Evolutionary conservation across 805 yeast genomes (phyloP), one percentile per base, ranked within the genome.

Genomic region (Starmerella geochares): DNA sequence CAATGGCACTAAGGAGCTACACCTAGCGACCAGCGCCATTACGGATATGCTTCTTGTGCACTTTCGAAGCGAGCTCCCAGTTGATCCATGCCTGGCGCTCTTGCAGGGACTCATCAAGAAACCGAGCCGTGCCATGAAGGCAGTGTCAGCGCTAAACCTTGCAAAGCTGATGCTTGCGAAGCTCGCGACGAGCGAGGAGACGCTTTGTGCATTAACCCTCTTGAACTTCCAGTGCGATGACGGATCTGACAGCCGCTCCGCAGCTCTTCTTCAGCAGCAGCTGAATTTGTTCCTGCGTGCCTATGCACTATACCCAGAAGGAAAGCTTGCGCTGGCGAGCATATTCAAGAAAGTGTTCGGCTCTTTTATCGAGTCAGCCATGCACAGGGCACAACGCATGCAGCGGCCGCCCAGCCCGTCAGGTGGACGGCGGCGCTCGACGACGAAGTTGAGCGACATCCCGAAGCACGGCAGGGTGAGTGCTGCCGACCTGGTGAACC

Each of bases 131-230:
- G 75, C 74, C 24, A 72, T 86, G 17, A 95, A 86, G 62, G 80
- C 90, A 0, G 72, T 79, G 1, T 83, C 90, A 9, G 95, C 90
- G 0, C 94, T 86, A 60, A 94, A 95, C 0, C 68, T 88, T 23
- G 84, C 88, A 60, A 88, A 90, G 67, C 68, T 90, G 46, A 78
- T 81, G 58, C 70, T 92, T 47, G 83, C 90, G 14, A 94, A 83
- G 55, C 74, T 84, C 19, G 72, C 87, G 49, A 74, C 71, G 6
- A 87, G 83, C 60, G 80, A 14, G 16, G 85, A 81, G 50, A 66
- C 86, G 33, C 51, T 65, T 10, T 52, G 83, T 60, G 76, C 83
- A 0, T 70, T 88, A 48, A 66, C 87, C 3, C 65, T 84, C 47
- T 74, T 83, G 0, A 90, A 86, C 60, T 88, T 85, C 67, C 79